Evolutionary conservation across 768 basidiomycete genomes (phyloP), one percentile per base, ranked within the genome.

Genomic region (Boletus barrowsii): DNA sequence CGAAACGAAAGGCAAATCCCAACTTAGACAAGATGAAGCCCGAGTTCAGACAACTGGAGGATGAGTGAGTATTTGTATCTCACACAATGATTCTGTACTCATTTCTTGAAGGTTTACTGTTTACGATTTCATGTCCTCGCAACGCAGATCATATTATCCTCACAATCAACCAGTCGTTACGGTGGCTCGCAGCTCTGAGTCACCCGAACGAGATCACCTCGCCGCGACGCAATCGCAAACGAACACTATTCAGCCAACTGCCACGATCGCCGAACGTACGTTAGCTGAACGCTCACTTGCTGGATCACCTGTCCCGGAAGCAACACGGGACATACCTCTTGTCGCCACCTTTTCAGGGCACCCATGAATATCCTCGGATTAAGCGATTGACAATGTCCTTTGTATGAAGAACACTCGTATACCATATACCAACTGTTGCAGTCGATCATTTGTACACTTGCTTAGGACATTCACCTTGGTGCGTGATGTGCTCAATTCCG

Each of bases 21-120:
- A 92, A 97, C 72, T 68, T 90, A 11, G 90, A 90, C 60, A 88
- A 88, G 70, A 83, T 98, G 79, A 91, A 88, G 66, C 88, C 93
- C 20, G 97, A 98, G 68, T 79, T 92, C 69, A 82, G 94, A 56
- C 83, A 92, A 71, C 82, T 98, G 57, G 96, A 98, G 71, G 93
- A 98, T 70, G 90, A 94, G 90, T 89, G 68, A 53, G 86, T 76
- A 30, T 49, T 24, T 30, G 24, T 41, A 36, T 40, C 36, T 32
- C 15, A 10, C 7, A 14, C 18, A 18, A 13, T 7, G 39, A 22
- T 14, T 29, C n/a, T 64, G 13, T 47, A 17, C 46, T 58, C 32
- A 59, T 53, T 30, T 51, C 47, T 45, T 42, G n/a, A 62, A 95
- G 93, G 66, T 97, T 97, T 72, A 90, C 88, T 42, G 77, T 90